Percentiles rank a stretch among this genome's conserved stretches.
Conservation (phyloP, 169 alveolate species). For the Cryptosporidium baileyi region DNA sequence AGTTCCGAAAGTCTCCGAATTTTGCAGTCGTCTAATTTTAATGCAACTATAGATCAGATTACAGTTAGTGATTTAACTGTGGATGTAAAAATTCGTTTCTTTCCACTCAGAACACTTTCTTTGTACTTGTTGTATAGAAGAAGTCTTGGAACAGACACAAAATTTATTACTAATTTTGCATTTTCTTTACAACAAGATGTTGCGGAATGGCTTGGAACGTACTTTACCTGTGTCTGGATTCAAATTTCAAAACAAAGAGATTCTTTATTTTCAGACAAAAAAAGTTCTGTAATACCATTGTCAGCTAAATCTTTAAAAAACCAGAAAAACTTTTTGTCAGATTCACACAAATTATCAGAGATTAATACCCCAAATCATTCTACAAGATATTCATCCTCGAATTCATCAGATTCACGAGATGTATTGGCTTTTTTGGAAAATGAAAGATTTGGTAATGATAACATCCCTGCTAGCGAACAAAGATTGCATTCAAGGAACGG, state of each 20-base stretch:
- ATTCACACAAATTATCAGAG: not conserved
- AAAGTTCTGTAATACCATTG: conserved; percentile 5
- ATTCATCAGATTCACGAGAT: conserved; percentile 28
- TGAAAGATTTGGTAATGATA: not conserved
- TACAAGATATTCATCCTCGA: conserved; percentile 36
- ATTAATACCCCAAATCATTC: conserved; percentile 42
- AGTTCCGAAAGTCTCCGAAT: conserved; percentile 16
- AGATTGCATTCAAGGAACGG: not conserved
- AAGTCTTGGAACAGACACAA: conserved; percentile 18
- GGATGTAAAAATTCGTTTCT: conserved; percentile 45
- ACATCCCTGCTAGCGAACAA: not conserved
- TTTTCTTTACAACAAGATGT: conserved; percentile 65
- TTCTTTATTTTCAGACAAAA: not conserved
- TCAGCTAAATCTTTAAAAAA: conserved; percentile 11
- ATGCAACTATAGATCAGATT: conserved; percentile 25
- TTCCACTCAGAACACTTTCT: conserved; percentile 45
- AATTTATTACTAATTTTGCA: conserved; percentile 49
- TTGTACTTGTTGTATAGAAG: conserved; percentile 15
- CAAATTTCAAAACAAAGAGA: conserved; percentile 61
- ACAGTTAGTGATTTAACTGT: conserved; percentile 23
- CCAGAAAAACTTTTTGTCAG: not conserved
- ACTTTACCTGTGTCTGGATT: conserved; percentile 56
- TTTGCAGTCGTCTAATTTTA: conserved; percentile 8
- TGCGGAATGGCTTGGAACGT: conserved; percentile 68
- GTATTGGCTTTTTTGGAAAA: conserved; percentile 1